Evolutionary conservation across 2,329 filamentous ascomycete species (phyloP).

Genomic region (Aspergillus viridinutans): DNA sequence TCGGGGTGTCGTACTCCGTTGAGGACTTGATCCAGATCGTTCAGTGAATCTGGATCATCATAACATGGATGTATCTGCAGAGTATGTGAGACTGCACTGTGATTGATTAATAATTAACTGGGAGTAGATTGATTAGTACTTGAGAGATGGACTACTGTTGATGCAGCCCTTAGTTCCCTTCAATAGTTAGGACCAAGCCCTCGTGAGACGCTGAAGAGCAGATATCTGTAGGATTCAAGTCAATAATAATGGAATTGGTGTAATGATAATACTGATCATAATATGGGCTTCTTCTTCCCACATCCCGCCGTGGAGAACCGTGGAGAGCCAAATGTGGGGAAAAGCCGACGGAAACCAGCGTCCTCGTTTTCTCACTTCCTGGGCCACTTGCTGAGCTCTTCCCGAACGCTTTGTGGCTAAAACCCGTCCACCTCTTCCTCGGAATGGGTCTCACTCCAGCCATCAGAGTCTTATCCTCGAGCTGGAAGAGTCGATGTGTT

Average conservation of each 20-base stretch:
- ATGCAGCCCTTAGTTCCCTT: background rate
- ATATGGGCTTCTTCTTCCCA: background rate
- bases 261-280: background rate
- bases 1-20: background rate
- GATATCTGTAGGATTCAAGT: background rate
- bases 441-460: conserved; percentile 13
- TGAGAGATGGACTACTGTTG: background rate
- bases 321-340: conserved; percentile 2
- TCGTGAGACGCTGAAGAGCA: background rate
- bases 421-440: conserved; percentile 12
- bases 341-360: background rate
- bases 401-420: conserved; percentile 9
- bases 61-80: background rate
- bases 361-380: background rate
- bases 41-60: background rate
- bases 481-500: conserved; percentile 5
- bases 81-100: background rate
- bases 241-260: background rate
- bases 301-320: background rate
- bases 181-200: background rate
- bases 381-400: conserved; percentile 17
- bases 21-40: background rate
- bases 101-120: no score
- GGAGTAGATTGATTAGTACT: background rate
- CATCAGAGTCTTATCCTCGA: conserved; percentile 2